Evolutionary conservation across 495 filamentous ascomycete genomes (phyloP), one percentile per base, ranked within the genome.

Genomic region (Mytilinidion resinicola): DNA sequence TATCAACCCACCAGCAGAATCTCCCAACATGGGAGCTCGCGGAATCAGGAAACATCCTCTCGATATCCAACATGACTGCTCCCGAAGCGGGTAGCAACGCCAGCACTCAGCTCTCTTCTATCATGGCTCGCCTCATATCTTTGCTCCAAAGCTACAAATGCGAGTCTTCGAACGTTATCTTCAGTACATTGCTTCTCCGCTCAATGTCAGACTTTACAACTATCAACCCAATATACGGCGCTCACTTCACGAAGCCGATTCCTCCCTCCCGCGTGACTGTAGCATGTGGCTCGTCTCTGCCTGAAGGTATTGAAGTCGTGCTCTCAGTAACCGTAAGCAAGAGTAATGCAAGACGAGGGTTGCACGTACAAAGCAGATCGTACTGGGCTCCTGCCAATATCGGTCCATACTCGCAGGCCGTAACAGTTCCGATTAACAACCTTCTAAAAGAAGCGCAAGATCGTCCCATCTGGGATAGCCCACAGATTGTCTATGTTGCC

Each of bases 371-470:
- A 68, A 90, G 87, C 14, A 79, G 88, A 25, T 93, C 88, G 3
- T 96, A 97, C 78, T 99, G 93, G 93, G 95, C 93, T 1, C 93
- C 93, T 0, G 91, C 95, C 8, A 97, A 97, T 63, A 99, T 99
- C 53, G 93, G 93, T 0, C 93, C 95, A 0, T 99, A 99, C 70
- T 95, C 90, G 11, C 93, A 99, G 73, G 90, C 93, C 0, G 83
- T 93, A 47, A 76, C 82, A 15, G 70, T 83, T 17, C 83, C 83
- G 14, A 8, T 34, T 56, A n/a, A 15, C 12, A 20, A 4, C 44
- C 44, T 10, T 3, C 44, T 3, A 21, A 21, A 48, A 19, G 19
- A n/a, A 2, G 10, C 3, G 12, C 10, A 21, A 15, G 44, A 20
- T 20, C 4, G 19, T 6, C 25, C 25, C 6, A 30, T 30, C 25